These are phyloP conservation scores for Cryptococcus deneoformans DNA, from an alignment of 1,284 basidiomycete species.

Conservation along the genomic window DNA sequence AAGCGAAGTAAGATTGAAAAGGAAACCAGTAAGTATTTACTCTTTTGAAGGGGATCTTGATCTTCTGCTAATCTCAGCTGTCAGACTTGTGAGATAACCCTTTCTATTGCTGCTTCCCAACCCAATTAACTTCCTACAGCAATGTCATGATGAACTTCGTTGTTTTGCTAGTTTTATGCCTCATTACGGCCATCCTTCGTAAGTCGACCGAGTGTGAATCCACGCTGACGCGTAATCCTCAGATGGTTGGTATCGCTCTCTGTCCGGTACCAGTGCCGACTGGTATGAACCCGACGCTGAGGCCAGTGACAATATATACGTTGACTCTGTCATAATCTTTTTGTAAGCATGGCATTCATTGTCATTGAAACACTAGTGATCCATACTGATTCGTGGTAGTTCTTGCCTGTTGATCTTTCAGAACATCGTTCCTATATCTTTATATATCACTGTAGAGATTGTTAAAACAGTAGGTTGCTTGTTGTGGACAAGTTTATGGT, in stretches of 20 bases:
- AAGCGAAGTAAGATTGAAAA: constrained; percentile 96
- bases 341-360: constrained; percentile 58
- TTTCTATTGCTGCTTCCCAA: neutral
- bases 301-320: constrained; percentile 59
- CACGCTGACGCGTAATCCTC: constrained; percentile 56
- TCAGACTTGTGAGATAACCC: constrained; percentile 55
- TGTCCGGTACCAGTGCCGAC: constrained; percentile 63
- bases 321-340: constrained; percentile 87
- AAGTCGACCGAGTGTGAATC: constrained; percentile 5
- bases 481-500: too few species aligned
- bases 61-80: neutral
- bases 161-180: constrained; percentile 74
- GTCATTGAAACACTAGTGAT: constrained; percentile 1
- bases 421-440: constrained; percentile 95
- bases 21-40: constrained; percentile 67
- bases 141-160: constrained; percentile 94
- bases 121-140: constrained; percentile 22
- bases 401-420: constrained; percentile 92
- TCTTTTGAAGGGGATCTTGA: neutral
- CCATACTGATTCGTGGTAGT: constrained; percentile 45
- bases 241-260: constrained; percentile 68
- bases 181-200: constrained; percentile 53
- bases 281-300: constrained; percentile 69
- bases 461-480: constrained; percentile 64
- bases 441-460: constrained; percentile 97